These are phyloP conservation scores for Neurospora terricola DNA, from an alignment of 495 filamentous ascomycete species.

Conservation along the genomic window DNA sequence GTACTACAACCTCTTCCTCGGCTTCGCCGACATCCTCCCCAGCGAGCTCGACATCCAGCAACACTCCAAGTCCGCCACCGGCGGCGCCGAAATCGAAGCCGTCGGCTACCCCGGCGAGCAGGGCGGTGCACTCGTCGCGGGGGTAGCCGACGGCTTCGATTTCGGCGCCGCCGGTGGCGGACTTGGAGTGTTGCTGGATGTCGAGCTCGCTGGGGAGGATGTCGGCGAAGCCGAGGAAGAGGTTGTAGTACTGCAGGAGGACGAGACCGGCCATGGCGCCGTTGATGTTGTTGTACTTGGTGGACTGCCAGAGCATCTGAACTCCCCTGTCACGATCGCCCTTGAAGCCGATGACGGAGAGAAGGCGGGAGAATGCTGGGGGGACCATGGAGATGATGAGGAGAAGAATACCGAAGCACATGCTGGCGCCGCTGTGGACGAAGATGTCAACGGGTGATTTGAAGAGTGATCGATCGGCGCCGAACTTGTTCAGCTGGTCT, in stretches of 20 bases:
- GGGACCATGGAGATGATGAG: slow-evolving; percentile 85
- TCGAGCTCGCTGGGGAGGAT: slow-evolving; percentile 60
- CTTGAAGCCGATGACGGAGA: slow-evolving; percentile 83
- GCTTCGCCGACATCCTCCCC: slow-evolving; percentile 80
- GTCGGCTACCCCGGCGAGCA: slow-evolving; percentile 71
- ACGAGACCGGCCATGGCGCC: slow-evolving; percentile 80
- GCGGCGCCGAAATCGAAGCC: slow-evolving; percentile 28
- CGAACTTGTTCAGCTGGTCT: slow-evolving; percentile 12
- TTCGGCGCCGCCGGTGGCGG: slow-evolving; percentile 1
- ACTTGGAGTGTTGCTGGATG: slow-evolving; percentile 32
- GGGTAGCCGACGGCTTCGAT: slow-evolving; percentile 60
- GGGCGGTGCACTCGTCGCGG: slow-evolving; percentile 51
- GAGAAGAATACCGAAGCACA: slow-evolving; percentile 81
- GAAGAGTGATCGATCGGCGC: slow-evolving; percentile 42
- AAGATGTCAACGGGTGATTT: slow-evolving; percentile 70
- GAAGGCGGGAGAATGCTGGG: slow-evolving; percentile 71
- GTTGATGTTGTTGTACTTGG: slow-evolving; percentile 79
- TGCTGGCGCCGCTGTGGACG: slow-evolving; percentile 74
- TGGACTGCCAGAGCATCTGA: slow-evolving; percentile 84
- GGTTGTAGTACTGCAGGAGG: slow-evolving; percentile 80
- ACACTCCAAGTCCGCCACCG: slow-evolving; percentile 20
- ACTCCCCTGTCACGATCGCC: slow-evolving; percentile 81
- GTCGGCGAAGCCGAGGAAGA: slow-evolving; percentile 73
- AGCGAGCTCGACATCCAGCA: slow-evolving; percentile 41
- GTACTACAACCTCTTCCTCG: slow-evolving; percentile 79